Evolutionary conservation across 805 yeast genomes (phyloP).

Genomic region (Teunomyces atbi): DNA sequence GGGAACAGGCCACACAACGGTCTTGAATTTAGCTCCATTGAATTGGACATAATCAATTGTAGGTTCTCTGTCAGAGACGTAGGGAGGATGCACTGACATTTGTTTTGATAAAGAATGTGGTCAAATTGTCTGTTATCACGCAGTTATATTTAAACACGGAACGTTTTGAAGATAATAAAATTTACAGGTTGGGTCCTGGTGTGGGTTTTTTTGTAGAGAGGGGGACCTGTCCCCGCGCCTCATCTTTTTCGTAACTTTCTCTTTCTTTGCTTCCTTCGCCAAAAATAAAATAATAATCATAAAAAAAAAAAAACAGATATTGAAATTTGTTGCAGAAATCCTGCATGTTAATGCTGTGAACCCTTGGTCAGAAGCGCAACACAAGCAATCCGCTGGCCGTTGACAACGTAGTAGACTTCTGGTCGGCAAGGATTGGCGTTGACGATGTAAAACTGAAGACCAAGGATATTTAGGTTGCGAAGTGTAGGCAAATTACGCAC

Average conservation of each 20-base stretch:
- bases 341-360: not conserved
- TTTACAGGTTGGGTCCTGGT: no score
- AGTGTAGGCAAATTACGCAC: conserved; percentile 3
- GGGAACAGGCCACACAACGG: conserved; percentile 43
- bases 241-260: no score
- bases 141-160: not conserved
- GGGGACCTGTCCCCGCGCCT: no score
- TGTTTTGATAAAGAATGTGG: not conserved
- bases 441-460: conserved; percentile 1
- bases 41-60: conserved; percentile 26
- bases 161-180: not conserved
- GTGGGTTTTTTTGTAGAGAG: no score
- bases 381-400: not conserved
- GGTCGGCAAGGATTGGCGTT: not conserved
- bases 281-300: no score
- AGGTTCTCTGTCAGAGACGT: conserved; percentile 33
- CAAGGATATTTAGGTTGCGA: conserved; percentile 2
- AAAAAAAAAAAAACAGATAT: not conserved
- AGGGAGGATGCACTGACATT: conserved; percentile 25
- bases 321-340: not conserved
- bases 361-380: not conserved
- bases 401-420: conserved; percentile 3
- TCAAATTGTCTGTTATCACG: not conserved
- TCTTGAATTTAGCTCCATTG: conserved; percentile 40
- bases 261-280: no score